Conservation (phyloP, 164 flowering plant genomes). For the Vitis riparia region DNA sequence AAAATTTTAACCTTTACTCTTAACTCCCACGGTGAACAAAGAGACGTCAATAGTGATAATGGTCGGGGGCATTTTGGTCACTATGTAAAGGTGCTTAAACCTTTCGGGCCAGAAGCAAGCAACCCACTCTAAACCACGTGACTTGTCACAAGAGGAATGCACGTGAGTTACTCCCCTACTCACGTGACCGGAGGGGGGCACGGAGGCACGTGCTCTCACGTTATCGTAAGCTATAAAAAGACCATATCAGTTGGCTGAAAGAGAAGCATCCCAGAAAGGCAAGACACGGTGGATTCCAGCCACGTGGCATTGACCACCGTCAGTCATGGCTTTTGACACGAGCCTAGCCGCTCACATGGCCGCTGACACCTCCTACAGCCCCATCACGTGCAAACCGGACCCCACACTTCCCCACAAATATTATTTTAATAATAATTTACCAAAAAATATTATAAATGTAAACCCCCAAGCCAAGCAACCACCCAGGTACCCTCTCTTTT, state of each 20-base stretch:
- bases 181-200: constrained; percentile 20
- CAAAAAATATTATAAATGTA: constrained; percentile 8
- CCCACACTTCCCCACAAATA: constrained; percentile 31
- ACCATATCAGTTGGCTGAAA: background rate
- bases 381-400: constrained; percentile 54
- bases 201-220: constrained; percentile 39
- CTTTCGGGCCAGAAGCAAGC: background rate
- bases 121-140: constrained; percentile 24
- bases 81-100: background rate
- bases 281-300: constrained; percentile 4
- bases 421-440: background rate
- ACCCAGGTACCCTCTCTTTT: constrained; percentile 34
- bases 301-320: constrained; percentile 60
- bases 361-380: constrained; percentile 51
- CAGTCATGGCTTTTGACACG: constrained; percentile 56
- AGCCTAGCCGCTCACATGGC: constrained; percentile 56
- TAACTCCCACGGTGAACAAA: no score
- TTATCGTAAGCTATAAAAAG: constrained; percentile 16
- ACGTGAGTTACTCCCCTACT: constrained; percentile 26
- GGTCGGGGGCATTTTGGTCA: background rate
- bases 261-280: constrained; percentile 19
- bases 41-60: no score
- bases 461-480: constrained; percentile 52
- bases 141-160: constrained; percentile 17
- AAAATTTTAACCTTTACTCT: no score